Conservation (phyloP, 2,329 filamentous ascomycete genomes). For the Penicillium hordei region DNA sequence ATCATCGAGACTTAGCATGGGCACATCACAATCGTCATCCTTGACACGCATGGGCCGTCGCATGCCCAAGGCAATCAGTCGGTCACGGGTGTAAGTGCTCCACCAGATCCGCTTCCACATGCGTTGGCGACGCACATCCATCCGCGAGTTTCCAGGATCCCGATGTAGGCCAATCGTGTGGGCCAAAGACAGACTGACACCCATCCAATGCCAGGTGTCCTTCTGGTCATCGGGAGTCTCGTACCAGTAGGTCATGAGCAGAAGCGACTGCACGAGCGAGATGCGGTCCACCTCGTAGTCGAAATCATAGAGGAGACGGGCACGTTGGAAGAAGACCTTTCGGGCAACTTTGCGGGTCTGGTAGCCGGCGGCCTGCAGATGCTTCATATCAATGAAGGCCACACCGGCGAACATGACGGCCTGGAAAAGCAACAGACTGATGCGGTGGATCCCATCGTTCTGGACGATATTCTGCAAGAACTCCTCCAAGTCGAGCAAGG, state of each 20-base stretch:
- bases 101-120: slow-evolving; percentile 97
- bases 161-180: slow-evolving; percentile 92
- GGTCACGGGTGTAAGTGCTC: slow-evolving; percentile 94
- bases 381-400: slow-evolving; percentile 79
- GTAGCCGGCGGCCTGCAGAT: slow-evolving; percentile 75
- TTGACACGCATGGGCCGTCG: slow-evolving; percentile 88
- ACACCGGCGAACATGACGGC: slow-evolving; percentile 92
- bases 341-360: slow-evolving; percentile 74
- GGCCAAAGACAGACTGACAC: slow-evolving; percentile 85
- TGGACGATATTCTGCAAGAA: slow-evolving; percentile 58
- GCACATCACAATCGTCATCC: slow-evolving; percentile 89
- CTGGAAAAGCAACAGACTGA: slow-evolving; percentile 87
- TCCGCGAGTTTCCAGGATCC: slow-evolving; percentile 74
- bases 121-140: slow-evolving; percentile 71
- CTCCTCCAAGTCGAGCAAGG: slow-evolving; percentile 69
- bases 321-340: slow-evolving; percentile 85
- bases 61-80: slow-evolving; percentile 90
- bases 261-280: slow-evolving; percentile 79
- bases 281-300: slow-evolving; percentile 92
- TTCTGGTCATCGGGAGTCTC: slow-evolving; percentile 96
- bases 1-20: slow-evolving; percentile 80
- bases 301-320: slow-evolving; percentile 88
- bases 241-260: slow-evolving; percentile 97
- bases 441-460: slow-evolving; percentile 67
- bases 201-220: slow-evolving; percentile 99